phyloP scores from a whole-genome alignment of 2,329 filamentous ascomycete genomes.

The Colletotrichum musae region DNA sequence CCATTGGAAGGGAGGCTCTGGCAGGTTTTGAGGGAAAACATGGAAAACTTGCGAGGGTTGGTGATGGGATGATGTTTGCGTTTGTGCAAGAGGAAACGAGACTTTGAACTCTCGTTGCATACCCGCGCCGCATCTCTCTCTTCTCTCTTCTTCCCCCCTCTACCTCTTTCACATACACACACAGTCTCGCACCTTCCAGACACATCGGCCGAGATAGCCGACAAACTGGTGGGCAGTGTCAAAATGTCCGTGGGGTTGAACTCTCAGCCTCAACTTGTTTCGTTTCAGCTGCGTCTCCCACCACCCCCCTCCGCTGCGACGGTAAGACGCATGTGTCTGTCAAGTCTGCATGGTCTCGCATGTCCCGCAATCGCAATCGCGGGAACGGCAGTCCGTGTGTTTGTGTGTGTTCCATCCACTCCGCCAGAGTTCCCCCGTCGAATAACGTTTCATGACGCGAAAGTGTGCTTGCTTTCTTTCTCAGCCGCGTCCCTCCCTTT shows the following conservation, averaged over 20 bases:
- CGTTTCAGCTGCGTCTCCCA: conserved; percentile 24
- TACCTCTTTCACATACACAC: no score
- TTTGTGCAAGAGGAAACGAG: conserved; percentile 2
- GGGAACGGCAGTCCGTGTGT: conserved; percentile 35
- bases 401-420: not conserved
- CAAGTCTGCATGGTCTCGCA: conserved; percentile 25
- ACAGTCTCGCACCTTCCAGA: conserved; percentile 3
- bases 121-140: no score
- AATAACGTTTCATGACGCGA: conserved; percentile 32
- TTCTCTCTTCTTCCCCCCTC: no score
- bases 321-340: conserved; percentile 24
- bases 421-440: conserved; percentile 1
- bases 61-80: conserved; percentile 17
- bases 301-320: not conserved
- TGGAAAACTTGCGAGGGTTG: not conserved
- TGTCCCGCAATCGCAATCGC: conserved; percentile 10
- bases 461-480: not conserved
- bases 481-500: not conserved
- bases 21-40: conserved; percentile 15
- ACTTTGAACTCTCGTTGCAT: no score
- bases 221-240: not conserved
- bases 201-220: conserved; percentile 16
- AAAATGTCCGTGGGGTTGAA: not conserved
- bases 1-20: conserved; percentile 20
- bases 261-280: conserved; percentile 15